These are phyloP conservation scores for Colletotrichum nymphaeae DNA, from an alignment of 2,329 filamentous ascomycete species.

Conservation along the genomic window DNA sequence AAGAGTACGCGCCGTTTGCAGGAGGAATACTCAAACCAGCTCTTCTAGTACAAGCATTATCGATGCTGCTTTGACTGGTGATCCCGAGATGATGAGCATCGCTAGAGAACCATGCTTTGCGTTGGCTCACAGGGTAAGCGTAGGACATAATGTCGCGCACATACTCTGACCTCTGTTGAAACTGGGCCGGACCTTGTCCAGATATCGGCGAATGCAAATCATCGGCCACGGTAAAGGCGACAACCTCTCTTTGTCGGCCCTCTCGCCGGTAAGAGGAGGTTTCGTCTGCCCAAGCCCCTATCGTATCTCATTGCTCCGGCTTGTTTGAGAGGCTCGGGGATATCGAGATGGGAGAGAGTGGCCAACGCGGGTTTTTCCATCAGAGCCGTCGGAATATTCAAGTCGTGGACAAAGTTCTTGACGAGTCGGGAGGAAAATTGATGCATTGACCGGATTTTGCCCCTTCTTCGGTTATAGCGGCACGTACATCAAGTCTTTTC, in stretches of 20 bases:
- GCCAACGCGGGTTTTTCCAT: too few species aligned
- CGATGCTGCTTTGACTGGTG: neutral
- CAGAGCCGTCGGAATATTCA: neutral
- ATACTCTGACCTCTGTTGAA: neutral
- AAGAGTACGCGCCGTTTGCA: slow-evolving; percentile 9
- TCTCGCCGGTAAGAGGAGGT: neutral
- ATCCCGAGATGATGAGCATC: neutral
- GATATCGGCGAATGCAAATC: neutral
- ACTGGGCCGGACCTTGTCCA: slow-evolving; percentile 14
- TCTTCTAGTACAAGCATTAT: slow-evolving; percentile 6
- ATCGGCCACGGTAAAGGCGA: neutral
- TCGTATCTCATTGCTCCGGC: neutral
- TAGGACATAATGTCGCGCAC: neutral
- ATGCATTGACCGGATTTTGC: neutral
- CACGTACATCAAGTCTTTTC: neutral
- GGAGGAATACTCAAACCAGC: neutral
- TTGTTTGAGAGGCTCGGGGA: neutral
- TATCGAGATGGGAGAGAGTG: neutral
- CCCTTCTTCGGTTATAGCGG: neutral
- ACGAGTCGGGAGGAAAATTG: neutral
- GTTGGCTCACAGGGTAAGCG: slow-evolving; percentile 9
- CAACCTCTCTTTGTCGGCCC: neutral
- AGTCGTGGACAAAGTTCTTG: neutral
- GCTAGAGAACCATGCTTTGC: slow-evolving; percentile 15
- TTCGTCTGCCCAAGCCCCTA: neutral